Conservation (phyloP, 352 stramenopile species). For the Pythium aphanidermatum region DNA sequence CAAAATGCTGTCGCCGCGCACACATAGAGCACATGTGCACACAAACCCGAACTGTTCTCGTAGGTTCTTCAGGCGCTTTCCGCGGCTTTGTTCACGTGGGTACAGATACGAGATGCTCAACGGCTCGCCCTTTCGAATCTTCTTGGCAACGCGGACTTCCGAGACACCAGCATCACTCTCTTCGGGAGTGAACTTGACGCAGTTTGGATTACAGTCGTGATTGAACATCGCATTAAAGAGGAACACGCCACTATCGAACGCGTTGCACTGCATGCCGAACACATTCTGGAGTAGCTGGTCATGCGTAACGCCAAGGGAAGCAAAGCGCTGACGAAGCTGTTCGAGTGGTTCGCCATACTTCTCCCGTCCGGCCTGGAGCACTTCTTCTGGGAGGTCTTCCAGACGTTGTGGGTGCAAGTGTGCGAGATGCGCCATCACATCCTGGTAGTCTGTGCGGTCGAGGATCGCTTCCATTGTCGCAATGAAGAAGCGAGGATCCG, state of each 20-base stretch:
- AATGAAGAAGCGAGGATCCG: constrained; percentile 77
- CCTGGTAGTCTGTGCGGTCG: constrained; percentile 46
- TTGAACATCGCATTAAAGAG: constrained; percentile 94
- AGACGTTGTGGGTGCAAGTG: constrained; percentile 84
- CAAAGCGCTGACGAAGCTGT: constrained; percentile 46
- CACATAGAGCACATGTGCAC: constrained; percentile 60
- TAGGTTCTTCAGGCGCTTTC: constrained; percentile 71
- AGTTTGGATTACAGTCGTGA: constrained; percentile 93
- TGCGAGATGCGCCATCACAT: constrained; percentile 73
- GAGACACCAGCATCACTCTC: constrained; percentile 56
- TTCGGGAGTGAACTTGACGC: constrained; percentile 89
- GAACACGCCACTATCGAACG: constrained; percentile 92
- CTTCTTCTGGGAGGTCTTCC: constrained; percentile 46
- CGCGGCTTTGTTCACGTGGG: constrained; percentile 83
- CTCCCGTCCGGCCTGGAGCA: constrained; percentile 40
- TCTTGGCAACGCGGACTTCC: constrained; percentile 87
- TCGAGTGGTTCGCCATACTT: constrained; percentile 59
- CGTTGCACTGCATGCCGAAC: constrained; percentile 92
- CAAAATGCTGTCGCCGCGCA: constrained; percentile 63
- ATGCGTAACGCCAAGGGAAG: constrained; percentile 33
- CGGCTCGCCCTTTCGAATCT: constrained; percentile 80
- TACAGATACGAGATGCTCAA: constrained; percentile 94
- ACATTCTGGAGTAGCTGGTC: constrained; percentile 85
- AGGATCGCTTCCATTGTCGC: constrained; percentile 87
- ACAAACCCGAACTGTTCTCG: constrained; percentile 91